Percentiles rank a stretch among this genome's conserved stretches.
Conservation (phyloP, 2,329 filamentous ascomycete genomes). For the Phialophora verrucosa region DNA sequence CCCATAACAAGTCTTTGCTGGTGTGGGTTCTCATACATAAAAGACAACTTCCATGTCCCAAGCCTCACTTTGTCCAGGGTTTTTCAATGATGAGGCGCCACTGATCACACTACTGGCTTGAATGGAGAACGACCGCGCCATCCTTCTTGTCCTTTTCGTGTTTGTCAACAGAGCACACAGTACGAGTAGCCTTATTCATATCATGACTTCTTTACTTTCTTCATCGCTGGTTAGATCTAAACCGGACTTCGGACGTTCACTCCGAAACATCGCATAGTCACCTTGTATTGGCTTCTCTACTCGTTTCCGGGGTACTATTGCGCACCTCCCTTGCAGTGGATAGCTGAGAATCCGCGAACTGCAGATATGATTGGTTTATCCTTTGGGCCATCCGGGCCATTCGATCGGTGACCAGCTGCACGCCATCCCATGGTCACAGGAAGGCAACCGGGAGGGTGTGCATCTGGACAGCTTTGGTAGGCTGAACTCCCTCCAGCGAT, state of each 20-base stretch:
- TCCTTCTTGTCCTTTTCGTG: not conserved
- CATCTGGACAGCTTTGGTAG: constrained; percentile 13
- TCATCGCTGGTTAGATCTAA: constrained; percentile 1
- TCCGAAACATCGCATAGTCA: not conserved
- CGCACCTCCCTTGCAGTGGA: not conserved
- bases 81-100: not conserved
- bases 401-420: constrained; percentile 17
- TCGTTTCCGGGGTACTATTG: not conserved
- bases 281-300: not conserved
- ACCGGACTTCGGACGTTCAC: not conserved
- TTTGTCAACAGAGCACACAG: not conserved
- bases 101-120: not conserved
- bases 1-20: not conserved
- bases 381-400: constrained; percentile 5
- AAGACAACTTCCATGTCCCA: not conserved
- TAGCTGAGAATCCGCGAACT: not conserved
- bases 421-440: constrained; percentile 20
- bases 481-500: constrained; percentile 5
- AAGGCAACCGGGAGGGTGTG: constrained; percentile 18
- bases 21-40: not conserved
- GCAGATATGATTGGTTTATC: constrained; percentile 19
- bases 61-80: not conserved
- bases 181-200: not conserved
- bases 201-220: not conserved
- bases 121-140: constrained; percentile 5